Evolutionary conservation across 257 asterid genomes (phyloP), one percentile per base, ranked within the genome.

Genomic region (Anisodus acutangulus): DNA sequence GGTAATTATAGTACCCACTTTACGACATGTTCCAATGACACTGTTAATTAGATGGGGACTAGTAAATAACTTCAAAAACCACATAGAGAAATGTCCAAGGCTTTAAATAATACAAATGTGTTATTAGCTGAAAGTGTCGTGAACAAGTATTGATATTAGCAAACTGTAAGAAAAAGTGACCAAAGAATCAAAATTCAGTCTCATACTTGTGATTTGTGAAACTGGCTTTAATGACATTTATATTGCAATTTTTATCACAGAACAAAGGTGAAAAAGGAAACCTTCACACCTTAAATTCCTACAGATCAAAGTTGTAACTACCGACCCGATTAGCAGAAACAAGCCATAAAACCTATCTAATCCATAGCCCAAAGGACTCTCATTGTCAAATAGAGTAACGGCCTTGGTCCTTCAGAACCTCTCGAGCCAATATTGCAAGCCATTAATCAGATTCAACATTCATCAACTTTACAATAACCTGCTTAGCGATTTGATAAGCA

Each of bases 401-500:
- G 19, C n/a, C 1, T 19, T 71, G 79, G 79, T 45, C 9, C 17
- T 5, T n/a, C 43, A 39, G 39, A 71, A 76, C 81, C 64, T 26
- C 81, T 76, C 12, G 6, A 63, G 64, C 49, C 4, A 26, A 16
- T 76, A 53, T 26, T 53, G 49, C 81, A 76, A 76, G 49, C 22
- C 0, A 26, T 76, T 26, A 51, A 78, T 13, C 64, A 39, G 78
- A 16, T 41, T 15, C 53, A 39, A 41, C 54, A 69, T 43, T 78
- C 58, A 35, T 16, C 79, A 82, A 86, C 86, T 78, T 91, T 89
- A 95, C 83, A 95, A 82, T 66, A 95, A 83, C 91, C 98, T 91
- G 93, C 98, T 95, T 78, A 95, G 98, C 79, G 98, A 90, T 92
- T 93, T 92, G 85, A 95, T 94, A 82, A 93, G 97, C 90, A 88